Evolutionary conservation across 805 yeast species (phyloP).

Genomic region (Lipomyces oligophaga): DNA sequence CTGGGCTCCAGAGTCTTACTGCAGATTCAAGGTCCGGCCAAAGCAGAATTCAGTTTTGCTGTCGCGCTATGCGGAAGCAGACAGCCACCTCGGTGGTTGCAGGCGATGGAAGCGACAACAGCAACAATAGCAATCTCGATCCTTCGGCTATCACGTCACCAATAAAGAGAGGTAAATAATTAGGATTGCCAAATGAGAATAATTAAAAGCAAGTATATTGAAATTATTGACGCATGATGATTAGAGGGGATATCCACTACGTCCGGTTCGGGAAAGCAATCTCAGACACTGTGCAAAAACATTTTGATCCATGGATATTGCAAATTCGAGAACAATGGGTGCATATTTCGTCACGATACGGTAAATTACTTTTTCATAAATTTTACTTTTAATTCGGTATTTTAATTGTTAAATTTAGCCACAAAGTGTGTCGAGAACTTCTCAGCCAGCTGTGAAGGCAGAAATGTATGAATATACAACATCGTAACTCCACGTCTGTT

Average conservation of each 20-base stretch:
- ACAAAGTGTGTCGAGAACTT: conserved; percentile 1
- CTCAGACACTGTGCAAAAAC: conserved; percentile 68
- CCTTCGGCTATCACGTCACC: conserved; percentile 10
- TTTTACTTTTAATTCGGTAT: background rate
- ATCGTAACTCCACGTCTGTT: too few relatives aligned
- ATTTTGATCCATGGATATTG: conserved; percentile 83
- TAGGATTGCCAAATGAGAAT: background rate
- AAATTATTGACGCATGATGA: background rate
- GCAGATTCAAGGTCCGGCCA: too few relatives aligned
- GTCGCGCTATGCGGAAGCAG: conserved; percentile 17
- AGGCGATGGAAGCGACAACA: background rate
- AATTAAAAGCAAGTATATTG: background rate
- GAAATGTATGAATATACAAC: conserved; percentile 19
- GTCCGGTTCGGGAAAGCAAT: conserved; percentile 20
- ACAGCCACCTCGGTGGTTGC: conserved; percentile 10
- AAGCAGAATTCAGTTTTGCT: too few relatives aligned
- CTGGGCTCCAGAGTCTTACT: too few relatives aligned
- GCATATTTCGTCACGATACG: conserved; percentile 69
- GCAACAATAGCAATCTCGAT: conserved; percentile 2
- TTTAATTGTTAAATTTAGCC: background rate
- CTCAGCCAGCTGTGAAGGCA: conserved; percentile 5
- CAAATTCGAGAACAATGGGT: conserved; percentile 82
- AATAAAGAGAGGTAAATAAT: conserved; percentile 3
- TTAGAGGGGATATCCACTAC: conserved; percentile 28
- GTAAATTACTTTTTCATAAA: conserved; percentile 27